These are phyloP conservation scores for Pisolithus orientalis DNA, from an alignment of 768 basidiomycete genomes.

Conservation along the genomic window DNA sequence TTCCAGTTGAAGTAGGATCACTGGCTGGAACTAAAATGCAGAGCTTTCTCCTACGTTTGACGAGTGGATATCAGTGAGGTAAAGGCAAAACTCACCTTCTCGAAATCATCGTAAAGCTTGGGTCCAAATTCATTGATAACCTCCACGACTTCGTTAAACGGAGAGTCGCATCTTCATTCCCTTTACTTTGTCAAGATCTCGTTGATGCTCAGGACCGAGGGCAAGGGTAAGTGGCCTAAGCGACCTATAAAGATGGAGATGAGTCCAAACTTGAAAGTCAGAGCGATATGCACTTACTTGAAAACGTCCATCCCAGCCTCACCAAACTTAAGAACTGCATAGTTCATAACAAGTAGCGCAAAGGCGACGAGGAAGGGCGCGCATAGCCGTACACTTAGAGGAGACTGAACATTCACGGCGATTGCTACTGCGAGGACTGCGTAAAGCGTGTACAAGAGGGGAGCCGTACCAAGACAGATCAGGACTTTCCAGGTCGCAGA, in stretches of 20 bases:
- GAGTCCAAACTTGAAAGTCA: slow-evolving; percentile 4
- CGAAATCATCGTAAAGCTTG: slow-evolving; percentile 79
- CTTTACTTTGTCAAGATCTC: slow-evolving; percentile 70
- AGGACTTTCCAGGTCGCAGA: slow-evolving; percentile 96
- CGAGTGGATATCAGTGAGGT: slow-evolving; percentile 1
- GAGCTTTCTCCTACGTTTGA: slow-evolving; percentile 37
- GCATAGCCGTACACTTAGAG: slow-evolving; percentile 57
- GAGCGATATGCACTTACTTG: slow-evolving; percentile 53
- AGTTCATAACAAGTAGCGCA: slow-evolving; percentile 81
- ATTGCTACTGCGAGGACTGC: slow-evolving; percentile 77
- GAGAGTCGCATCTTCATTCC: slow-evolving; percentile 67
- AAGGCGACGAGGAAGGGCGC: slow-evolving; percentile 74
- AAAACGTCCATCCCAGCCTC: slow-evolving; percentile 97
- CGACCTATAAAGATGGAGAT: slow-evolving; percentile 49
- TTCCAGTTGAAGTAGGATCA: slow-evolving; percentile 72
- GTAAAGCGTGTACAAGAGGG: slow-evolving; percentile 79
- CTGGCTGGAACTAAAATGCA: slow-evolving; percentile 78
- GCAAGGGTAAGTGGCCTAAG: slow-evolving; percentile 85
- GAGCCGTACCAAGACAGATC: slow-evolving; percentile 86
- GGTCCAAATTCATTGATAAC: slow-evolving; percentile 90
- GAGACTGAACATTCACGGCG: slow-evolving; percentile 59
- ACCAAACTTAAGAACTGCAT: slow-evolving; percentile 92
- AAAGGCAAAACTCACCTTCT: slow-evolving; percentile 45
- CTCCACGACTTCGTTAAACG: slow-evolving; percentile 78
- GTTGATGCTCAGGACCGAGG: slow-evolving; percentile 82